phyloP scores from a whole-genome alignment of 1,284 basidiomycete genomes.

The Boletellus dicymbophilus region DNA sequence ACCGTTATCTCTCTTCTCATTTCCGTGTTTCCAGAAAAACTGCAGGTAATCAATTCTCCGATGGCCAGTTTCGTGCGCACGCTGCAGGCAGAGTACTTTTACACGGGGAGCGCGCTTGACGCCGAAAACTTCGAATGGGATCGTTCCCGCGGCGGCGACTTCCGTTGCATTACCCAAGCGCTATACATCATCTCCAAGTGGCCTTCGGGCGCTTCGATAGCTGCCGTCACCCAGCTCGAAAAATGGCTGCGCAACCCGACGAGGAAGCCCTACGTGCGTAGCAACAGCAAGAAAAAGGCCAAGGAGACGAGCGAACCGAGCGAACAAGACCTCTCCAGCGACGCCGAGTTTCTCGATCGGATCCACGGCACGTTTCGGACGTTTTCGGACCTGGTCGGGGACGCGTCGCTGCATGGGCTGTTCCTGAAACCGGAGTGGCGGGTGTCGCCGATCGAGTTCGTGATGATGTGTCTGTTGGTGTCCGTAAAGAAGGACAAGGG shows the following conservation, averaged over 20 bases:
- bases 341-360: constrained; percentile 34
- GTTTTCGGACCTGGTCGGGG: constrained; percentile 43
- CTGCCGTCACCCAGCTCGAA: constrained; percentile 45
- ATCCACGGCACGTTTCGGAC: constrained; percentile 45
- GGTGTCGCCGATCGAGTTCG: constrained; percentile 65
- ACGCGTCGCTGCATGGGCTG: constrained; percentile 32
- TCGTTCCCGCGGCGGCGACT: constrained; percentile 58
- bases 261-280: neutral
- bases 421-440: constrained; percentile 38
- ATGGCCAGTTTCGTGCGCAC: constrained; percentile 55
- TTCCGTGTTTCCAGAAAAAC: constrained; percentile 48
- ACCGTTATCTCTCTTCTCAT: neutral
- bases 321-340: constrained; percentile 28
- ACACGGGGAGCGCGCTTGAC: constrained; percentile 40
- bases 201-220: constrained; percentile 34
- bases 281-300: constrained; percentile 22
- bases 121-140: constrained; percentile 55
- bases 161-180: constrained; percentile 57
- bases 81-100: constrained; percentile 47
- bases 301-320: constrained; percentile 1
- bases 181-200: constrained; percentile 52
- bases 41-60: constrained; percentile 59
- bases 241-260: constrained; percentile 50
- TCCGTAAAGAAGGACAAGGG: constrained; percentile 41
- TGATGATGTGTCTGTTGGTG: constrained; percentile 54